Conservation (phyloP, 2,329 filamentous ascomycete genomes). For the Beauveria brongniartii region DNA sequence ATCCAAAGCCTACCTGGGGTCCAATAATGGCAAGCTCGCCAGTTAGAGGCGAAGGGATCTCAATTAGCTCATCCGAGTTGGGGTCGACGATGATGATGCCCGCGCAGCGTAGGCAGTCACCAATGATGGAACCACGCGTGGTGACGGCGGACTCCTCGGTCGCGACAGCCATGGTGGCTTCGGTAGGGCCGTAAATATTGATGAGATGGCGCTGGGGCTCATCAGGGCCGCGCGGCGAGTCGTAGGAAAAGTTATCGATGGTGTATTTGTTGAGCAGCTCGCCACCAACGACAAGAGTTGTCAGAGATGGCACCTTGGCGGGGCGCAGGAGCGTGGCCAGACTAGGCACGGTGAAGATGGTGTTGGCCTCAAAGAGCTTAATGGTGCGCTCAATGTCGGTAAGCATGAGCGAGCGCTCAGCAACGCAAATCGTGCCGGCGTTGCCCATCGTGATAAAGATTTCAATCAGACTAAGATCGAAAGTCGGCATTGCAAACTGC, state of each 20-base stretch:
- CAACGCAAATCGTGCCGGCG: conserved; percentile 10
- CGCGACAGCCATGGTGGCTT: conserved; percentile 10
- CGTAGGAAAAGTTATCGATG: conserved; percentile 10
- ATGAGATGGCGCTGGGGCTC: conserved; percentile 8
- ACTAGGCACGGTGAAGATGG: conserved; percentile 11
- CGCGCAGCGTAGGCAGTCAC: conserved; percentile 8
- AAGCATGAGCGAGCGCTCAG: conserved; percentile 10
- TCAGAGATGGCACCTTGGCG: conserved; percentile 8
- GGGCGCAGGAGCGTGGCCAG: conserved; percentile 11
- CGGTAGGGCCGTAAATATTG: conserved; percentile 11
- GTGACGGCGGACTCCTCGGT: conserved; percentile 1
- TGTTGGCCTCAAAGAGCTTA: conserved; percentile 9
- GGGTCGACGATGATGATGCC: conserved; percentile 10
- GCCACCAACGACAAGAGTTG: conserved; percentile 10
- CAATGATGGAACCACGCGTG: conserved; percentile 10
- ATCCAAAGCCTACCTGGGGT: conserved; percentile 12
- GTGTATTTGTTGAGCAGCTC: conserved; percentile 10
- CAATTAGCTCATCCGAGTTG: conserved; percentile 4
- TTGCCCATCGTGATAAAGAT: conserved; percentile 10
- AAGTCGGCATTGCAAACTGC: conserved; percentile 11
- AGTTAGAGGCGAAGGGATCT: neutral
- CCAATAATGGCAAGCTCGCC: conserved; percentile 21
- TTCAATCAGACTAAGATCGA: conserved; percentile 10
- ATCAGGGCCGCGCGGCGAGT: conserved; percentile 32
- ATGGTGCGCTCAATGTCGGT: conserved; percentile 11